These are phyloP conservation scores for Nitzschia inconspicua DNA, from an alignment of 108 stramenopile species.

Conservation along the genomic window DNA sequence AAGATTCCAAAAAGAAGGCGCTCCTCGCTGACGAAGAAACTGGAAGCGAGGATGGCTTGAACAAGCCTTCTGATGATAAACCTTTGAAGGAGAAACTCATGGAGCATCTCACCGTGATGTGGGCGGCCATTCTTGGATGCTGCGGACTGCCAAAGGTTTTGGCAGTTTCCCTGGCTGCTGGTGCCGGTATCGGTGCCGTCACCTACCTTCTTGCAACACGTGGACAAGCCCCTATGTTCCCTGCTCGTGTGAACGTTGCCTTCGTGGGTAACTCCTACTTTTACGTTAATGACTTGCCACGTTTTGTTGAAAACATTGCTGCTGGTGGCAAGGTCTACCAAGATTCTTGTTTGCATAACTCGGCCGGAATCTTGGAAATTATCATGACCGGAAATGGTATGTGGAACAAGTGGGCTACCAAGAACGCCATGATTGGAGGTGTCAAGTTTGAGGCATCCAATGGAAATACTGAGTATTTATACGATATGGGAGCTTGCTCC, in stretches of 20 bases:
- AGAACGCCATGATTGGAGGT: constrained; percentile 29
- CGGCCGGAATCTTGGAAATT: constrained; percentile 26
- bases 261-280: constrained; percentile 55
- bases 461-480: constrained; percentile 21
- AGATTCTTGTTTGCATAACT: constrained; percentile 45
- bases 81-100: not conserved
- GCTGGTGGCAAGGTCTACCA: constrained; percentile 28
- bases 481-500: constrained; percentile 56
- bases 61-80: too few relatives aligned
- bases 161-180: not conserved
- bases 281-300: constrained; percentile 55
- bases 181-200: constrained; percentile 1
- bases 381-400: constrained; percentile 55
- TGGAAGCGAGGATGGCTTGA: not conserved
- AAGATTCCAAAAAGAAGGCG: not conserved
- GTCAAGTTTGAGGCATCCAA: not conserved
- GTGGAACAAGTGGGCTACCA: constrained; percentile 44
- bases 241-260: constrained; percentile 25
- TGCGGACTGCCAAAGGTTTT: not conserved
- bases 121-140: not conserved
- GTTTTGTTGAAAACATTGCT: constrained; percentile 30
- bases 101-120: not conserved
- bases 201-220: not conserved
- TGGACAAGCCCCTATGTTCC: not conserved
- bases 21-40: constrained; percentile 1